Evolutionary conservation across 179 eudicot species (phyloP).

Genomic region (Heliamphora pulchella): DNA sequence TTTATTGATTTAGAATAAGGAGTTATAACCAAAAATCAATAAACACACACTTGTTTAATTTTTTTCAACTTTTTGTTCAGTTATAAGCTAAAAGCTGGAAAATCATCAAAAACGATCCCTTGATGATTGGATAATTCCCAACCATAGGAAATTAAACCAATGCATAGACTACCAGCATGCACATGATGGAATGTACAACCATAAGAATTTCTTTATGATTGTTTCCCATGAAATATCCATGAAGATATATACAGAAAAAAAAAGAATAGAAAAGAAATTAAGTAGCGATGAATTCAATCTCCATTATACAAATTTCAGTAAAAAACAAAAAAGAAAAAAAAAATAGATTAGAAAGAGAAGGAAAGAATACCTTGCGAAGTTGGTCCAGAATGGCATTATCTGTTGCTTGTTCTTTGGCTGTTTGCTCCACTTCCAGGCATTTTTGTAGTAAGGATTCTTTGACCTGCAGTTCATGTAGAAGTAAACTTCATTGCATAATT

Average conservation of each 20-base stretch:
- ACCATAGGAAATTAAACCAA: too few species aligned
- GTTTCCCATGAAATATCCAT: background rate
- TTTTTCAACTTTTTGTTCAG: too few species aligned
- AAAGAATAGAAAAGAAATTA: background rate
- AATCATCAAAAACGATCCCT: too few species aligned
- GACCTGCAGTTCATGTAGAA: constrained; percentile 42
- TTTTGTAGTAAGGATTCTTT: constrained; percentile 48
- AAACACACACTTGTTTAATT: too few species aligned
- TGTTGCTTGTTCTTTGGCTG: constrained; percentile 89
- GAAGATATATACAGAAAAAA: background rate
- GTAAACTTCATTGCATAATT: background rate
- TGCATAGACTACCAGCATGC: background rate
- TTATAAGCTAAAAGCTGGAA: too few species aligned
- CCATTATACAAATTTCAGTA: background rate
- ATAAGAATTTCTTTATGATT: background rate
- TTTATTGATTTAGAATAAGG: too few species aligned
- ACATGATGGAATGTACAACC: background rate
- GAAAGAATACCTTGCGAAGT: constrained; percentile 55
- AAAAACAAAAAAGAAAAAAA: background rate
- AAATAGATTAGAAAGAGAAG: background rate
- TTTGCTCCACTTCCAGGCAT: constrained; percentile 70
- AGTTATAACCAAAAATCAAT: too few species aligned
- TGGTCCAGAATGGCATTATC: constrained; percentile 94
- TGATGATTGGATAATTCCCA: too few species aligned
- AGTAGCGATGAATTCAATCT: background rate